A percentile compares a stretch with the other conserved stretches of the same genome.
phyloP scores from a whole-genome alignment of 2,329 filamentous ascomycete genomes.

The Fusarium xyrophilum region DNA sequence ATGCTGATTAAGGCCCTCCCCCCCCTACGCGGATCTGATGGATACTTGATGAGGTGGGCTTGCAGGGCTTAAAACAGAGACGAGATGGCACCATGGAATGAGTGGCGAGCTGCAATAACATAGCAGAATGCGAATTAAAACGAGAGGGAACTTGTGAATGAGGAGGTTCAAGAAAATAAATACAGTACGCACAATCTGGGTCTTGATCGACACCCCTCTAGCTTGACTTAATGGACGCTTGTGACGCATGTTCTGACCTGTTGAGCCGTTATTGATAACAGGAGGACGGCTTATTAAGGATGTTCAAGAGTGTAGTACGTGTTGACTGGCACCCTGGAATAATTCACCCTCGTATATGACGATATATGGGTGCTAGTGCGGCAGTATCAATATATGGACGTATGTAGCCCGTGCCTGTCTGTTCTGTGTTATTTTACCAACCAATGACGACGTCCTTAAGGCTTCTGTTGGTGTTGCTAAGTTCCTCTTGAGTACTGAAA shows the following conservation, averaged over 20 bases:
- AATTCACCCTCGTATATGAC: background rate
- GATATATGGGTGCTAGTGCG: background rate
- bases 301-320: background rate
- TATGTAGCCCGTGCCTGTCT: background rate
- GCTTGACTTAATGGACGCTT: slow-evolving; percentile 9
- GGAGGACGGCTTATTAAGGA: background rate
- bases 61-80: background rate
- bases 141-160: background rate
- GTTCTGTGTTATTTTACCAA: background rate
- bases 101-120: slow-evolving; percentile 16
- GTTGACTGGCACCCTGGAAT: background rate
- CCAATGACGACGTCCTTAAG: background rate
- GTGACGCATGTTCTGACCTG: slow-evolving; percentile 29
- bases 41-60: slow-evolving; percentile 13
- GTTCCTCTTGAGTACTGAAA: no score
- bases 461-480: background rate
- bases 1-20: background rate
- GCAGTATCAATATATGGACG: background rate
- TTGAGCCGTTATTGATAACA: slow-evolving; percentile 6
- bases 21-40: slow-evolving; percentile 13
- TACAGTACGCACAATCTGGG: slow-evolving; percentile 1
- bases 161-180: background rate
- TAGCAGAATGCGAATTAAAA: background rate
- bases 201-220: slow-evolving; percentile 21
- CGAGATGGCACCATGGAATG: background rate